Base-by-base conservation (phyloP, 768 basidiomycete species). In the Naganishia friedmannii region DNA sequence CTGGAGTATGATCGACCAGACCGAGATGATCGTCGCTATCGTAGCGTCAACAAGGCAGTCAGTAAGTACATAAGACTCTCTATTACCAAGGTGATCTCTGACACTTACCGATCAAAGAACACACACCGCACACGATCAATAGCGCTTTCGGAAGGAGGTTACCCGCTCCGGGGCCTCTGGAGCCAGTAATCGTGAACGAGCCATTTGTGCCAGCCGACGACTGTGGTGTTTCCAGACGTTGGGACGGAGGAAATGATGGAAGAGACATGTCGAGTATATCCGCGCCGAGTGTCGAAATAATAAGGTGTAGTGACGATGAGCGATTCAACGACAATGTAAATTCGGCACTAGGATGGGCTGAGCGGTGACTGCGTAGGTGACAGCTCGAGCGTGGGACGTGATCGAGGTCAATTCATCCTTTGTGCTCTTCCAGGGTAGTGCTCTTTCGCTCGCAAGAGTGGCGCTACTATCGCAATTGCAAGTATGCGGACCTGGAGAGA, bases 1-100 rank as follows among this genome's bases (percentile, higher is more conserved):
- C 56, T 82, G 81, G 12, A 81, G 75, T 12, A 75, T 78, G 53
- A 82, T 80, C 10, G 77, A 78, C 77, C 79, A 80, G 54, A 80
- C 57, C 23, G 79, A 80, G 9, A 80, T 74, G 19, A 71, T 72
- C 21, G 79, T 80, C 17, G 81, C 79, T 77, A 42, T 2, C 42
- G 15, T 67, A 34, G 23, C 31, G 23, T 23, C 23, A 37, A 39
- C 48, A 31, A 15, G 55, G 29, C 21, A 17, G 19, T 29, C 21
- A 19, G 9, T 54, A 31, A 54, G 28, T 31, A n/a, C n/a, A 1
- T 2, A 12, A 6, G 31, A 19, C 32, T 19, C 19, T n/a, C 29
- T 51, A n/a, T 21, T 21, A 13, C 12, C 13, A 17, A 15, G 1
- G 21, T n/a, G 2, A 66, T 37, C 12, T 45, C 21, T 46, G 13